Evolutionary conservation across 495 filamentous ascomycete genomes (phyloP).

Genomic region (Cryomyces minteri): DNA sequence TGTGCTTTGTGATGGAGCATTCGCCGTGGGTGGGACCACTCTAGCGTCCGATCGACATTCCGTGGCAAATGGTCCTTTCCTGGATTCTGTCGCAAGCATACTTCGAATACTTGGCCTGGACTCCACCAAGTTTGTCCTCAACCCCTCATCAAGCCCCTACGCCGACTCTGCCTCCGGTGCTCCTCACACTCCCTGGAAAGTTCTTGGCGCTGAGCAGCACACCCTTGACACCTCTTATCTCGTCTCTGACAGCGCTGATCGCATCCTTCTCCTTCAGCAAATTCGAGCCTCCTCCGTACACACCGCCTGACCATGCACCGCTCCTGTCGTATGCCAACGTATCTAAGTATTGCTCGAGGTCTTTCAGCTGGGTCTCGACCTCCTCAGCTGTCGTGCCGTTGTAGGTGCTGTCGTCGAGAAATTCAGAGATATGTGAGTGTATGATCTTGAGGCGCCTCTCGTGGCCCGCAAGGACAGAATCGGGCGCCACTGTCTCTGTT

Average conservation of each 20-base stretch:
- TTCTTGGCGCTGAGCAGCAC: constrained; percentile 64
- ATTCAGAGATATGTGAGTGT: constrained; percentile 31
- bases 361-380: constrained; percentile 17
- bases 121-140: no score
- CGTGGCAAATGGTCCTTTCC: no score
- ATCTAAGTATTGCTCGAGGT: constrained; percentile 34
- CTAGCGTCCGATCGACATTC: no score
- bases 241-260: constrained; percentile 56
- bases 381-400: constrained; percentile 4
- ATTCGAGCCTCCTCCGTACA: constrained; percentile 2
- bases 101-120: no score
- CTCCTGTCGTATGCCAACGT: constrained; percentile 27
- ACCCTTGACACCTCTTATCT: constrained; percentile 87
- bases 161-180: no score
- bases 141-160: no score
- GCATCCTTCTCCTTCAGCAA: constrained; percentile 43
- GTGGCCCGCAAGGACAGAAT: constrained; percentile 17
- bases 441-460: constrained; percentile 27
- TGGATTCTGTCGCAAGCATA: no score
- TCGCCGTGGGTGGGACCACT: no score
- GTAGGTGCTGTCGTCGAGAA: constrained; percentile 20
- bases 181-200: constrained; percentile 25
- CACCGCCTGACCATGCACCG: not conserved
- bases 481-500: constrained; percentile 1
- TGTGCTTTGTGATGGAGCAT: no score